Conservation (phyloP, 2,329 filamentous ascomycete genomes). For the Cladophialophora yegresii region DNA sequence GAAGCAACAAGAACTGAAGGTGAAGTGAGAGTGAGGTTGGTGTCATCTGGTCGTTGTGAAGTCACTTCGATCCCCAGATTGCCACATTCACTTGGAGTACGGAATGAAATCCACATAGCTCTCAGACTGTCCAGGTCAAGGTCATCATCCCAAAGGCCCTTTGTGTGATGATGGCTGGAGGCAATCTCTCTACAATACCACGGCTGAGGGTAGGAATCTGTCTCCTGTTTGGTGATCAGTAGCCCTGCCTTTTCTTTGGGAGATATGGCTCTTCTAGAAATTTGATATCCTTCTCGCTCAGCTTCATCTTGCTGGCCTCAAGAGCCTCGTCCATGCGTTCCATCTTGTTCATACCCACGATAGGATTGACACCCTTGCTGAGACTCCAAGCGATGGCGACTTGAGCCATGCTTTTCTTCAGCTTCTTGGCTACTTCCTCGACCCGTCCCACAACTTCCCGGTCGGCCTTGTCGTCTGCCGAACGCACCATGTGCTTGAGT, state of each 20-base stretch:
- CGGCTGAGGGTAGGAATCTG: background rate
- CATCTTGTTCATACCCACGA: conserved; percentile 62
- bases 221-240: conserved; percentile 12
- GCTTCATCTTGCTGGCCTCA: conserved; percentile 47
- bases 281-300: conserved; percentile 61
- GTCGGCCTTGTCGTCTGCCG: conserved; percentile 51
- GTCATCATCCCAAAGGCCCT: background rate
- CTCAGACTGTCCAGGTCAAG: background rate
- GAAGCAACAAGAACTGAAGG: background rate
- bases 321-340: conserved; percentile 65
- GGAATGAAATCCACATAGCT: background rate
- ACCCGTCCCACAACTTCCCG: conserved; percentile 57
- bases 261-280: conserved; percentile 65
- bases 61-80: background rate
- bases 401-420: conserved; percentile 62
- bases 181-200: background rate
- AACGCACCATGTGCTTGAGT: conserved; percentile 47
- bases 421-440: conserved; percentile 61
- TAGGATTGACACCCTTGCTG: conserved; percentile 57
- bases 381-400: conserved; percentile 66
- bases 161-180: background rate
- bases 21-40: background rate
- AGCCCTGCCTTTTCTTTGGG: conserved; percentile 47
- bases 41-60: background rate
- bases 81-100: background rate